Evolutionary conservation across 768 basidiomycete species (phyloP).

Genomic region (Mycena galericulata): DNA sequence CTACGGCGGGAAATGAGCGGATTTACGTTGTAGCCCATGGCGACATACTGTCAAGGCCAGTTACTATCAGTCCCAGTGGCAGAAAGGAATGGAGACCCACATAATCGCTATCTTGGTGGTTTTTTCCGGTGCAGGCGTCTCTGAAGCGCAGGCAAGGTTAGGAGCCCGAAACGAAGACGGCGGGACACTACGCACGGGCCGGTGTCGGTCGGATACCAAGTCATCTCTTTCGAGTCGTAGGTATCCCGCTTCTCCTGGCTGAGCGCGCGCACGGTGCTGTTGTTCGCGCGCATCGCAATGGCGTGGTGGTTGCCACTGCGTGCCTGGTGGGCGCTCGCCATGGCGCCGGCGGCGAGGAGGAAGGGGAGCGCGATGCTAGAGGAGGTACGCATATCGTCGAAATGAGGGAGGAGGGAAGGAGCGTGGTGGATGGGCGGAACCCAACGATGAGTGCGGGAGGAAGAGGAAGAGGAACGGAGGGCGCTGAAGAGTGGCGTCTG

Average conservation of each 20-base stretch:
- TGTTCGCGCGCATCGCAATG: conserved; percentile 8
- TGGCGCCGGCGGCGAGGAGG: conserved; percentile 19
- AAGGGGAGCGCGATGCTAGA: conserved; percentile 22
- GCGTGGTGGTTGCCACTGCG: conserved; percentile 5
- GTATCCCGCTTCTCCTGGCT: not conserved
- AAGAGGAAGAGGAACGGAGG: too few species aligned
- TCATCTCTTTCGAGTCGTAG: conserved; percentile 9
- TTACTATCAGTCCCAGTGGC: not conserved
- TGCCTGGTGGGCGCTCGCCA: conserved; percentile 3
- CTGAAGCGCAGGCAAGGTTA: not conserved
- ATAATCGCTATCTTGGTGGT: conserved; percentile 28
- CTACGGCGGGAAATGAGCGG: not conserved
- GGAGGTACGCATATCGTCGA: conserved; percentile 16
- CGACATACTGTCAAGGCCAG: conserved; percentile 16
- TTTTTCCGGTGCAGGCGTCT: conserved; percentile 30
- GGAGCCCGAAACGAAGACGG: not conserved
- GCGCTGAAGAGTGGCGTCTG: too few species aligned
- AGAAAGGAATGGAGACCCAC: conserved; percentile 6
- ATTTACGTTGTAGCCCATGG: conserved; percentile 29
- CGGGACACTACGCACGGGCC: conserved; percentile 19
- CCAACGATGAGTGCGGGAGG: too few species aligned
- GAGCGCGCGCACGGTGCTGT: not conserved
- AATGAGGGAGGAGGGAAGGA: conserved; percentile 19
- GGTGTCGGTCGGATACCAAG: conserved; percentile 31
- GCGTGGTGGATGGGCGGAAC: conserved; percentile 12